Evolutionary conservation across 2,329 filamentous ascomycete species (phyloP).

Genomic region (Paecilomyces niveus): DNA sequence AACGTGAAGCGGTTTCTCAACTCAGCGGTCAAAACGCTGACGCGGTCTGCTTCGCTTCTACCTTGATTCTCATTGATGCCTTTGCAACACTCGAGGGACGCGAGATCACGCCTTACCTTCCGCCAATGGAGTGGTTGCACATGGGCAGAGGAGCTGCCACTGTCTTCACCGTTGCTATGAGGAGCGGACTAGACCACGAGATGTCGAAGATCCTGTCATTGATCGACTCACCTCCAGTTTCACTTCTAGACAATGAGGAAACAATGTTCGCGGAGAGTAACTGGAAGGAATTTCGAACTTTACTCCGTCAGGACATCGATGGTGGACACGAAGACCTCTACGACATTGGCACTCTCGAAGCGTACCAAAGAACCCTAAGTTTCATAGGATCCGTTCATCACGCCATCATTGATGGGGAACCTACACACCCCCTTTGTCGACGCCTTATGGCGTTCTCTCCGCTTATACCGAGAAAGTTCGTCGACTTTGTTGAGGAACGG

Average conservation of each 20-base stretch:
- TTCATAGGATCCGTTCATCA: neutral
- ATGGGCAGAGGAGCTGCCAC: slow-evolving; percentile 12
- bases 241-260: neutral
- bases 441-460: slow-evolving; percentile 23
- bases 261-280: neutral
- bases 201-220: neutral
- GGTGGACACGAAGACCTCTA: neutral
- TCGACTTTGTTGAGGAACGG: slow-evolving; percentile 19
- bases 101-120: slow-evolving; percentile 16
- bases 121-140: slow-evolving; percentile 25
- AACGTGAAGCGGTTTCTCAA: neutral
- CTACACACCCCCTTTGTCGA: slow-evolving; percentile 17
- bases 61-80: slow-evolving; percentile 13
- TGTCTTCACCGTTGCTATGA: neutral
- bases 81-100: slow-evolving; percentile 22
- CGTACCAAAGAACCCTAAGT: neutral
- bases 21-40: neutral
- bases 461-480: slow-evolving; percentile 21
- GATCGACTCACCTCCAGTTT: neutral
- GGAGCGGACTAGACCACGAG: neutral
- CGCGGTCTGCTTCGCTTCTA: neutral
- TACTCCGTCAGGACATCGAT: neutral
- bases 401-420: slow-evolving; percentile 15
- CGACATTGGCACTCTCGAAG: neutral
- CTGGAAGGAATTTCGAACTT: neutral